Conservation (phyloP, 176 grass and related monocot genomes). For the Ensete ventricosum region DNA sequence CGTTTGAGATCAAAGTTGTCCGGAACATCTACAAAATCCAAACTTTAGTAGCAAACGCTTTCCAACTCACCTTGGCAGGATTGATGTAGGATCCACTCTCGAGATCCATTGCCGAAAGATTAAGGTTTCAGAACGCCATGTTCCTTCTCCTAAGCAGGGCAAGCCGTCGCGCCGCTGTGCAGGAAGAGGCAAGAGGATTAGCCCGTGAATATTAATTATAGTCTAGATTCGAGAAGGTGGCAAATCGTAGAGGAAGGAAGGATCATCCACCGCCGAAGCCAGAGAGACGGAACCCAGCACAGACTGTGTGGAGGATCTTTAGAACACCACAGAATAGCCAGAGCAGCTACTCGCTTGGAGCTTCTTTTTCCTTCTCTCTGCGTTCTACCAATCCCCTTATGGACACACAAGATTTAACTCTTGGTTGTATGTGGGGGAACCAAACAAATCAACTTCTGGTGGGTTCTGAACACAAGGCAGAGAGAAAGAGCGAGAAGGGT, state of each 20-base stretch:
- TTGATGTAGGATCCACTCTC: slow-evolving; percentile 28
- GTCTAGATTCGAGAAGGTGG: background rate
- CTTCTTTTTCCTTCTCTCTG: background rate
- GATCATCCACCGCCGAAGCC: background rate
- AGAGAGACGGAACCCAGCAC: background rate
- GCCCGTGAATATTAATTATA: too few relatives aligned
- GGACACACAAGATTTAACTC: background rate
- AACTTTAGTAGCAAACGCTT: background rate
- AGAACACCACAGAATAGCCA: background rate
- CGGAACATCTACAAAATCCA: slow-evolving; percentile 1
- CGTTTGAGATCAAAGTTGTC: background rate
- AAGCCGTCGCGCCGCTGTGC: background rate
- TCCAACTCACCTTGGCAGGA: slow-evolving; percentile 36
- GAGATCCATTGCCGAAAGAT: slow-evolving; percentile 40
- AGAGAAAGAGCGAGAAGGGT: background rate
- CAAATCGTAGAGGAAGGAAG: background rate
- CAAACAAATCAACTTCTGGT: slow-evolving; percentile 11
- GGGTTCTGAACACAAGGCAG: background rate
- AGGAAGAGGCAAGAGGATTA: background rate
- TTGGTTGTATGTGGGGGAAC: background rate
- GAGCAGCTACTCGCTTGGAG: background rate
- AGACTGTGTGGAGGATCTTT: background rate
- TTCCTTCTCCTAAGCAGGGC: background rate
- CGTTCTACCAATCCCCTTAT: background rate
- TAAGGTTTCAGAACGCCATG: background rate